These are phyloP conservation scores for Ajuga reptans DNA, from an alignment of 305 asterid species.

Conservation along the genomic window DNA sequence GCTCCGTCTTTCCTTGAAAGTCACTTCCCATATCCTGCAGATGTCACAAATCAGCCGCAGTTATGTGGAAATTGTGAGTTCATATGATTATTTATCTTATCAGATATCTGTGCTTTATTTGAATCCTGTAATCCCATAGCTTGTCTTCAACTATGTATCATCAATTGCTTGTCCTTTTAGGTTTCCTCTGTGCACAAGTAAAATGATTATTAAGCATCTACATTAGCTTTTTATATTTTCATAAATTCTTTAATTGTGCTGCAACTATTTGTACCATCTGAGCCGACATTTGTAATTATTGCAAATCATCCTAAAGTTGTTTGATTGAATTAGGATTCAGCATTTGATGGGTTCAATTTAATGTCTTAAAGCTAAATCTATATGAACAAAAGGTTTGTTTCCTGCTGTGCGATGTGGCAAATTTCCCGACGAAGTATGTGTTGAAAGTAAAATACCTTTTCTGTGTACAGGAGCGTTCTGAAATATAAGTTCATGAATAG, in stretches of 20 bases:
- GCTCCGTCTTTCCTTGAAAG: slow-evolving; percentile 41
- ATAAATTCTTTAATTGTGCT: no score
- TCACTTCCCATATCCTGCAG: slow-evolving; percentile 44
- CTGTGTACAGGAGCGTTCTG: background rate
- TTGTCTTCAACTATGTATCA: background rate
- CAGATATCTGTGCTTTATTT: background rate
- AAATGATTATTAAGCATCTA: background rate
- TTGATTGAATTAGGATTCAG: background rate
- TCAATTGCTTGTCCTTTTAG: background rate
- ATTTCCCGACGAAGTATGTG: background rate
- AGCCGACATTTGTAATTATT: background rate
- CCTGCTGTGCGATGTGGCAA: background rate
- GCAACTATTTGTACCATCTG: background rate
- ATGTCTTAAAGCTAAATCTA: background rate
- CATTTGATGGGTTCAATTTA: background rate
- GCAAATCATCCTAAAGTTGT: background rate
- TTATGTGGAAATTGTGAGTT: slow-evolving; percentile 65
- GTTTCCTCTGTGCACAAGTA: background rate
- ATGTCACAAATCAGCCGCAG: slow-evolving; percentile 56
- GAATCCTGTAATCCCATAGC: background rate
- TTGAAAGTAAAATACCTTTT: background rate
- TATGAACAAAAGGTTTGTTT: background rate
- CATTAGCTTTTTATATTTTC: background rate
- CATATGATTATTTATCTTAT: background rate
- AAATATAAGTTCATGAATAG: background rate